Conservation (phyloP, 805 yeast genomes). For the Wickerhamiella allomyrinae region DNA sequence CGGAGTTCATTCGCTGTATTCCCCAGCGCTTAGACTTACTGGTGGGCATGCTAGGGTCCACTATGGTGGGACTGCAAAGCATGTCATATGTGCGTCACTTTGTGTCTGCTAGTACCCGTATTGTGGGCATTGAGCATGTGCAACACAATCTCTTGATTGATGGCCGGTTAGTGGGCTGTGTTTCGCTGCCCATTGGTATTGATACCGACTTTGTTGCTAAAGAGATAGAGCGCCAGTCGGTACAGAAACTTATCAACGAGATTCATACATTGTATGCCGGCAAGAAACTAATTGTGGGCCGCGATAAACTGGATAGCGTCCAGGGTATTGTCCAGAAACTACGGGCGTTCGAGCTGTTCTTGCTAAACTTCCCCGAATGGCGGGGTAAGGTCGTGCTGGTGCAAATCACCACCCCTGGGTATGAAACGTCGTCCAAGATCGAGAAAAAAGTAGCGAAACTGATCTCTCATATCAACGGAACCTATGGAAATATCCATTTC, state of each 20-base stretch:
- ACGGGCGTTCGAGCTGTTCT: slow-evolving; percentile 76
- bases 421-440: slow-evolving; percentile 42
- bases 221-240: slow-evolving; percentile 37
- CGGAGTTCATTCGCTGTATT: slow-evolving; percentile 82
- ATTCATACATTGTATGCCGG: slow-evolving; percentile 35
- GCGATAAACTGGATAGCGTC: slow-evolving; percentile 84
- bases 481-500: slow-evolving; percentile 66
- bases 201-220: slow-evolving; percentile 55
- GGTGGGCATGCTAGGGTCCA: slow-evolving; percentile 86
- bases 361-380: slow-evolving; percentile 90
- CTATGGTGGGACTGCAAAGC: slow-evolving; percentile 74
- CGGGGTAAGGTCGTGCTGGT: slow-evolving; percentile 70
- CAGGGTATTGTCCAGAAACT: slow-evolving; percentile 89
- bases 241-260: slow-evolving; percentile 41
- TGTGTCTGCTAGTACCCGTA: slow-evolving; percentile 74
- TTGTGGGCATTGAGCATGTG: slow-evolving; percentile 58
- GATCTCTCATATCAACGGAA: slow-evolving; percentile 68
- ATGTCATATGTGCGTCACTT: slow-evolving; percentile 82
- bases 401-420: slow-evolving; percentile 79
- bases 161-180: slow-evolving; percentile 63
- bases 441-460: slow-evolving; percentile 76
- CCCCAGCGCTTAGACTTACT: slow-evolving; percentile 69
- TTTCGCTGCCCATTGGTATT: slow-evolving; percentile 78
- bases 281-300: slow-evolving; percentile 70
- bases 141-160: slow-evolving; percentile 44